These are phyloP conservation scores for Nemania bipapillata DNA, from an alignment of 2,329 filamentous ascomycete species.

Conservation along the genomic window DNA sequence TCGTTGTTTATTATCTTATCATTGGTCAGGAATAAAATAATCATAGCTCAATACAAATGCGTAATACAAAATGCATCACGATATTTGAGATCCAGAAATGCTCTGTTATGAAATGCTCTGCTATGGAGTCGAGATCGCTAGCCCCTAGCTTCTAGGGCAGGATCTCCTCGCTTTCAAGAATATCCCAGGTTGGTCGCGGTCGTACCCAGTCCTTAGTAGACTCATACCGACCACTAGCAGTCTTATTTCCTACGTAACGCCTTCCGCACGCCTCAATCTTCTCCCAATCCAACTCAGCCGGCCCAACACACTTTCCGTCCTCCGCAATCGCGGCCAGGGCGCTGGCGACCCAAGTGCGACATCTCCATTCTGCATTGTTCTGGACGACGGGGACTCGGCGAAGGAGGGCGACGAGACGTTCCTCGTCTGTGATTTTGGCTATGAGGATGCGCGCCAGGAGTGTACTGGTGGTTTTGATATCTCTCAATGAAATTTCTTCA, in stretches of 20 bases:
- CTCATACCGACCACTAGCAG: neutral
- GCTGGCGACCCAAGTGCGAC: conserved; percentile 6
- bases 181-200: conserved; percentile 13
- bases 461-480: neutral
- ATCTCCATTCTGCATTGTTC: conserved; percentile 6
- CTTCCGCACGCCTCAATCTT: conserved; percentile 12
- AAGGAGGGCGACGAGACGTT: conserved; percentile 5
- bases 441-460: conserved; percentile 16
- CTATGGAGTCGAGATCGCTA: too few species aligned
- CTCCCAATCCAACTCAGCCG: conserved; percentile 5
- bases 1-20: neutral
- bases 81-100: neutral
- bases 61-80: too few species aligned
- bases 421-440: conserved; percentile 8
- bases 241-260: conserved; percentile 5
- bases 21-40: neutral
- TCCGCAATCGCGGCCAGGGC: neutral
- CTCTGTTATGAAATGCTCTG: neutral
- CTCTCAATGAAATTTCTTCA: neutral
- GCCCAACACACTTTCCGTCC: conserved; percentile 6
- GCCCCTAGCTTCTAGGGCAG: neutral
- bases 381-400: neutral
- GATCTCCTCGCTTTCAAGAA: conserved; percentile 11
- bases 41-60: neutral
- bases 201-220: neutral